Base-by-base conservation (phyloP, 495 filamentous ascomycete species). In the Penicillium canariense region DNA sequence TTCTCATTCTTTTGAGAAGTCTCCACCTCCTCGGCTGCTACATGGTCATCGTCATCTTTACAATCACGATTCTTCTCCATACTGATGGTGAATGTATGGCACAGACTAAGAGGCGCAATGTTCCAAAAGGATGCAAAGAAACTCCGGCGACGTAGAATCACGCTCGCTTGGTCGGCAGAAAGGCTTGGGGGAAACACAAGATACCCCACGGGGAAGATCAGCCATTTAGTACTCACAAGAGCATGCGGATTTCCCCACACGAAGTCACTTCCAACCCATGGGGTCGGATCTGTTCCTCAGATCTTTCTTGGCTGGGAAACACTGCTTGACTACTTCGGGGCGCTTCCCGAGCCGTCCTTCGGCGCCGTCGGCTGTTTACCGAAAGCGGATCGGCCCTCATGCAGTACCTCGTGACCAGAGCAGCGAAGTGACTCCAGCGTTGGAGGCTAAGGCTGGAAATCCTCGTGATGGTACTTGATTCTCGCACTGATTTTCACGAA, bases 311-410 rank as follows among this genome's bases (percentile, higher is more conserved):
- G n/a, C n/a, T n/a, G n/a, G n/a, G n/a, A n/a, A 28, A 26, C 8
- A 5, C 11, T 50, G 20, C 23, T 34, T 38, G 18, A 12, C 42
- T 40, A 1, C 6, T 55, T 55, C 27, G 35, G 45, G 52, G 10
- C 48, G 43, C n/a, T 44, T 55, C 18, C 25, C 52, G 45, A 55
- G 35, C 36, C 45, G 43, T 35, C 32, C 34, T 25, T 48, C 20
- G 34, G 44, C 44, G 36, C 14, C 14, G 27, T 50, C 45, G 45
- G 52, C 43, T 48, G n/a, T 28, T 55, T 30, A 31, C 52, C 34
- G 9, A 23, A 43, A 49, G 15, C 11, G 34, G 52, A 32, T 0
- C n/a, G n/a, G n/a, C n/a, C n/a, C n/a, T n/a, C n/a, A n/a, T n/a
- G n/a, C n/a, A n/a, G n/a, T n/a, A n/a, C n/a, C n/a, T n/a, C n/a